A percentile compares a stretch with the other conserved stretches of the same genome.
These are phyloP conservation scores for Poa annua DNA, from an alignment of 176 grass and related monocot genomes.

Conservation along the genomic window DNA sequence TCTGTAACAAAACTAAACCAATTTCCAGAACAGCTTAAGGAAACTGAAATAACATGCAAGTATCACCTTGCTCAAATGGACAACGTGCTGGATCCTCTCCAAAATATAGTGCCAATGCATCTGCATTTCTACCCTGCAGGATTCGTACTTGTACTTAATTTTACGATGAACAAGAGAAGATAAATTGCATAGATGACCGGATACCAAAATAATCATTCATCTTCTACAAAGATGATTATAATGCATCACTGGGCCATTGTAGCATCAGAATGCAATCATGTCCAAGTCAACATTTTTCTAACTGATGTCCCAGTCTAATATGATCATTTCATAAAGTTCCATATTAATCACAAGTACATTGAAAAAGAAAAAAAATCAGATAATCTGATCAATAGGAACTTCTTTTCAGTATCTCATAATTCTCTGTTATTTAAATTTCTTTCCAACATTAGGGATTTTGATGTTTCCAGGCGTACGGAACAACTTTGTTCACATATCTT, in stretches of 20 bases:
- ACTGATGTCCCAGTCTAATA: neutral
- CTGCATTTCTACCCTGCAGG: slow-evolving; percentile 90
- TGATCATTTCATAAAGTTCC: neutral
- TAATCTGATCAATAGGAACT: neutral
- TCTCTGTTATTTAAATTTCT: neutral
- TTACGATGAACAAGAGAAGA: slow-evolving; percentile 8
- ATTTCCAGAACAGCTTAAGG: slow-evolving; percentile 9
- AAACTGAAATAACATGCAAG: slow-evolving; percentile 38
- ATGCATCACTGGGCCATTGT: neutral
- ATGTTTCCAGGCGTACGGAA: neutral
- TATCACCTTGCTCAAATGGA: slow-evolving; percentile 95
- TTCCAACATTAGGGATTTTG: neutral
- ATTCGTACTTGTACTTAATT: slow-evolving; percentile 8
- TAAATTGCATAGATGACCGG: neutral
- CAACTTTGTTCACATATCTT: slow-evolving; percentile 4
- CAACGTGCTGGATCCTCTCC: slow-evolving; percentile 92
- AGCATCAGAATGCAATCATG: slow-evolving; percentile 10
- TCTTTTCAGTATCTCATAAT: neutral
- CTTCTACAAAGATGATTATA: neutral
- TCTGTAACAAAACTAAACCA: slow-evolving; percentile 16
- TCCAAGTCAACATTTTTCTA: neutral
- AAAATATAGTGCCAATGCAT: slow-evolving; percentile 99
- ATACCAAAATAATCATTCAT: slow-evolving; percentile 10
- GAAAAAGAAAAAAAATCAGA: slow-evolving; percentile 9
- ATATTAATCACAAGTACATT: slow-evolving; percentile 10